Conservation (phyloP, 768 basidiomycete species). For the Filobasidium floriforme region DNA sequence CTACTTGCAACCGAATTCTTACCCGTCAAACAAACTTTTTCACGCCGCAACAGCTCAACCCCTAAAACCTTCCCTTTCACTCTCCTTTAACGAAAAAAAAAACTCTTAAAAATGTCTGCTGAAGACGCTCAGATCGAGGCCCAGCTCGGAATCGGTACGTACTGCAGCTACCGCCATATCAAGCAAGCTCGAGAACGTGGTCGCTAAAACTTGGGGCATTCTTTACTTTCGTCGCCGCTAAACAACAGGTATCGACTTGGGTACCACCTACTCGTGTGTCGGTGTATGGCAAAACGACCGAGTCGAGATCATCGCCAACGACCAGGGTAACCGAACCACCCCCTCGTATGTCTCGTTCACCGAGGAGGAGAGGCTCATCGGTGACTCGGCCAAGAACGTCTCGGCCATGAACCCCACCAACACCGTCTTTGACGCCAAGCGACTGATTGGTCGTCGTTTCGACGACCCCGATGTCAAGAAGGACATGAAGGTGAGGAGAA, state of each 20-base stretch:
- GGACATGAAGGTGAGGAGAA: constrained; percentile 49
- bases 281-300: constrained; percentile 48
- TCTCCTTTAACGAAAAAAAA: not conserved
- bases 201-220: constrained; percentile 55
- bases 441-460: constrained; percentile 93
- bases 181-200: constrained; percentile 55
- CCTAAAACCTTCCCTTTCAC: not conserved
- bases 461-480: constrained; percentile 57
- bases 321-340: constrained; percentile 93
- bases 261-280: constrained; percentile 50
- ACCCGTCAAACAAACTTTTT: not conserved
- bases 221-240: constrained; percentile 91
- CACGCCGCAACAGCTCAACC: not conserved
- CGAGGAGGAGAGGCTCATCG: constrained; percentile 88
- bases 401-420: constrained; percentile 99
- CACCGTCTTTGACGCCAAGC: constrained; percentile 99
- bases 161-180: not conserved
- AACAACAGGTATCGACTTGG: constrained; percentile 50
- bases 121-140: not conserved
- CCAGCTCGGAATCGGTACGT: not conserved
- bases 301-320: constrained; percentile 47
- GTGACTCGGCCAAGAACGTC: constrained; percentile 84
- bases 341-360: constrained; percentile 99
- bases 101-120: constrained; percentile 1
- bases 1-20: not conserved